phyloP scores from a whole-genome alignment of 2,329 filamentous ascomycete species.

The Calonectria montana region DNA sequence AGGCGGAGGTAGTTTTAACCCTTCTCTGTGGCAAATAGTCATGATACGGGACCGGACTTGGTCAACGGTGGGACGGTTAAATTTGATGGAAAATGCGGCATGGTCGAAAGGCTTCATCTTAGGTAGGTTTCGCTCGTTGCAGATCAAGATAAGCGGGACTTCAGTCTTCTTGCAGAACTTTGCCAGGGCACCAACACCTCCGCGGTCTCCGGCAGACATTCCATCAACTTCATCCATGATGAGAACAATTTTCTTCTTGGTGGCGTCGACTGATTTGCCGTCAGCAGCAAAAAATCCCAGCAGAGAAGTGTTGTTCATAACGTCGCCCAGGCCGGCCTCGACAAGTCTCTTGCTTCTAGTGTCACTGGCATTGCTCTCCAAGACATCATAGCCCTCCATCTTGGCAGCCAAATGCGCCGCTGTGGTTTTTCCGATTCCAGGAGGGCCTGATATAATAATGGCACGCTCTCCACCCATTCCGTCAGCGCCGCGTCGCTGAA shows the following conservation, averaged over 20 bases:
- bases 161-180: conserved; percentile 96
- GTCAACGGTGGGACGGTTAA: conserved; percentile 89
- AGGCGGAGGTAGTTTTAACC: conserved; percentile 82
- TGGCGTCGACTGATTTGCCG: conserved; percentile 80
- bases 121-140: conserved; percentile 90
- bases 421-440: conserved; percentile 97
- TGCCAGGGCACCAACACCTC: conserved; percentile 93
- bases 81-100: conserved; percentile 85
- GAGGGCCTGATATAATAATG: conserved; percentile 95
- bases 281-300: conserved; percentile 90
- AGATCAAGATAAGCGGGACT: conserved; percentile 95
- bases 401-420: conserved; percentile 95
- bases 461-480: conserved; percentile 86
- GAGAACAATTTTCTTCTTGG: conserved; percentile 92
- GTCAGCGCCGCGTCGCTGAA: conserved; percentile 85
- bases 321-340: conserved; percentile 86
- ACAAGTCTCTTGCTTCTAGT: conserved; percentile 96
- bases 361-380: conserved; percentile 97
- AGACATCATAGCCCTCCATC: conserved; percentile 90
- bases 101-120: conserved; percentile 99
- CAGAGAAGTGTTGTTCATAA: conserved; percentile 93
- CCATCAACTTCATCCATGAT: conserved; percentile 99
- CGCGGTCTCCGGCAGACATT: conserved; percentile 97
- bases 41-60: conserved; percentile 92
- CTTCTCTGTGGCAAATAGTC: conserved; percentile 94